These are phyloP conservation scores for Xanthoconium purpureum DNA, from an alignment of 768 basidiomycete species.

Conservation along the genomic window DNA sequence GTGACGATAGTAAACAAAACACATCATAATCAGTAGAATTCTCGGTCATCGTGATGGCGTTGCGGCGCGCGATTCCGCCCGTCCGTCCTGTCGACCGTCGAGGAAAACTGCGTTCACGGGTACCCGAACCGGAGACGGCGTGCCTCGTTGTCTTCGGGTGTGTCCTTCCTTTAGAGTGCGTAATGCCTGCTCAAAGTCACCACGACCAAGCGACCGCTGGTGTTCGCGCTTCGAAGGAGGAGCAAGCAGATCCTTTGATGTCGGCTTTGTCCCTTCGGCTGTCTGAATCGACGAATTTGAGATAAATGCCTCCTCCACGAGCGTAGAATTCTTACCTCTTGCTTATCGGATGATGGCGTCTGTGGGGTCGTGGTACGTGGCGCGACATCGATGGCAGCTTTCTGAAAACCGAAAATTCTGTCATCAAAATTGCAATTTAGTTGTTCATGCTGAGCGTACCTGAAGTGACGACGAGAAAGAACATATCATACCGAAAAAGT, in stretches of 20 bases:
- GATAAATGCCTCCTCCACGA: not conserved
- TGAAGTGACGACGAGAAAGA: constrained; percentile 72
- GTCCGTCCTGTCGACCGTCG: constrained; percentile 23
- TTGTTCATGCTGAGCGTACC: constrained; percentile 35
- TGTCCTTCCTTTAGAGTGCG: constrained; percentile 71
- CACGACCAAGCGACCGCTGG: constrained; percentile 61
- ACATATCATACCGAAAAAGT: constrained; percentile 74
- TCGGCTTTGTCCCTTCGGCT: constrained; percentile 35
- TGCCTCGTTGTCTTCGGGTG: constrained; percentile 12
- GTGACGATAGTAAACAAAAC: not conserved
- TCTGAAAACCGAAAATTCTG: constrained; percentile 37
- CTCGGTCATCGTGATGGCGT: not conserved
- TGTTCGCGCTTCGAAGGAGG: constrained; percentile 45
- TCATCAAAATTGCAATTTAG: not conserved
- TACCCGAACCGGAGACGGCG: constrained; percentile 12
- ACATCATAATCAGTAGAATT: not conserved
- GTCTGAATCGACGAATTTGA: constrained; percentile 34
- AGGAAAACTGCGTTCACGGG: constrained; percentile 24
- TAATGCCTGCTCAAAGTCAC: constrained; percentile 82
- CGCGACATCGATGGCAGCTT: constrained; percentile 62
- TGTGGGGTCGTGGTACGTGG: not conserved
- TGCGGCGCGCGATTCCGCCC: not conserved
- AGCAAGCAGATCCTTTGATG: constrained; percentile 28
- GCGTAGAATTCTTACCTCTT: constrained; percentile 4
- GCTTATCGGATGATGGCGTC: not conserved